Base-by-base conservation (phyloP, 1,284 basidiomycete species). In the Puccinia hordei region DNA sequence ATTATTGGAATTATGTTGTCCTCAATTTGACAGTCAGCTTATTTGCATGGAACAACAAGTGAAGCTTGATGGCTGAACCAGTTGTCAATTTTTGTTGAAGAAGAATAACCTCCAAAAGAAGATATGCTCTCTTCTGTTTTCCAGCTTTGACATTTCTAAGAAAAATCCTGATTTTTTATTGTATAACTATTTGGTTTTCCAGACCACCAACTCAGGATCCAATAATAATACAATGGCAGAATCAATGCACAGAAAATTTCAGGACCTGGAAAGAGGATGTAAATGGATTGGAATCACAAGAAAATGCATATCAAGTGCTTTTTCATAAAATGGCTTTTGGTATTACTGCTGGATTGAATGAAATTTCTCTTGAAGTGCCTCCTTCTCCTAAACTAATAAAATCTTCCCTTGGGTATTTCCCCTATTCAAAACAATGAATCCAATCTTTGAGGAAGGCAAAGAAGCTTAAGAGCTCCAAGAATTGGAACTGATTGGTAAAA, bases 321-420 rank as follows among this genome's bases (percentile, higher is more conserved):
- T n/a, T n/a, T n/a, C n/a, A n/a, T n/a, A n/a, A n/a, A n/a, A n/a
- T n/a, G n/a, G n/a, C n/a, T n/a, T n/a, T n/a, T n/a, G n/a, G n/a
- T n/a, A n/a, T n/a, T n/a, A 49, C 53, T 53, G 53, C 69, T 22
- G 69, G 69, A 2, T 72, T 24, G 0, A 53, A 51, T 9, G 1
- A 72, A 3, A 30, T 53, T 51, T 15, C 69, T 53, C 49, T 53
- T 72, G 24, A 72, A 49, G 22, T 53, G 35, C n/a, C n/a, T n/a
- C n/a, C n/a, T n/a, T n/a, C n/a, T n/a, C n/a, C n/a, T n/a, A n/a
- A n/a, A n/a, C n/a, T n/a, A n/a, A n/a, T n/a, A n/a, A n/a, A n/a
- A n/a, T n/a, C n/a, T n/a, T n/a, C n/a, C n/a, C n/a, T n/a, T n/a
- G n/a, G n/a, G n/a, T n/a, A n/a, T n/a, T n/a, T n/a, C n/a, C n/a